phyloP scores from a whole-genome alignment of 352 stramenopile species.

The Pythium phragmitis region DNA sequence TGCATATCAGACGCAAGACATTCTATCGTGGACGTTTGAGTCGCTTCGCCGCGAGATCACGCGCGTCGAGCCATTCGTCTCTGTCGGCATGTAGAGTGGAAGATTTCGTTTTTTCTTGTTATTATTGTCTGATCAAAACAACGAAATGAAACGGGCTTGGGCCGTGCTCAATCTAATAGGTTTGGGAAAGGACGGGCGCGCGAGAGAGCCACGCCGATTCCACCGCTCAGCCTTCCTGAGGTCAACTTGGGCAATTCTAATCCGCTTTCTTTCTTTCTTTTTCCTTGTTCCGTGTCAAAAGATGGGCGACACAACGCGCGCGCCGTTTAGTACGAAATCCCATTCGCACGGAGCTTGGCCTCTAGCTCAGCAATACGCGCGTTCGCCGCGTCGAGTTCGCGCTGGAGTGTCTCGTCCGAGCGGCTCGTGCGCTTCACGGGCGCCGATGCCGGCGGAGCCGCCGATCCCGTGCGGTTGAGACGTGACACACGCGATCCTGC shows the following conservation, averaged over 20 bases:
- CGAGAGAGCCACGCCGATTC: constrained; percentile 17
- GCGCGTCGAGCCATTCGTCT: constrained; percentile 13
- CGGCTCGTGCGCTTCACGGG: constrained; percentile 30
- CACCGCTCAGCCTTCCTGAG: constrained; percentile 20
- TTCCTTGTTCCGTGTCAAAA: constrained; percentile 16
- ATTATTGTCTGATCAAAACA: constrained; percentile 24
- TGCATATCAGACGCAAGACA: constrained; percentile 89
- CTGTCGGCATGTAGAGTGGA: not conserved
- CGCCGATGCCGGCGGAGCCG: constrained; percentile 23
- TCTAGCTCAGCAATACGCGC: constrained; percentile 84
- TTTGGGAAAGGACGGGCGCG: constrained; percentile 16
- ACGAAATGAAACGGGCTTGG: constrained; percentile 20
- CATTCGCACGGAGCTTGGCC: constrained; percentile 71
- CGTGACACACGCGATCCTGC: constrained; percentile 27
- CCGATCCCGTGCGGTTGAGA: constrained; percentile 31
- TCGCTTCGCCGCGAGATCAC: constrained; percentile 40
- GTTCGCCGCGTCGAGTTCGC: constrained; percentile 77
- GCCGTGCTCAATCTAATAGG: constrained; percentile 36
- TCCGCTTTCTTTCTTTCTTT: constrained; percentile 17
- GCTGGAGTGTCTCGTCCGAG: constrained; percentile 50
- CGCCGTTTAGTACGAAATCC: constrained; percentile 73
- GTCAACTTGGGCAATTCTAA: constrained; percentile 33
- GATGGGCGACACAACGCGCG: constrained; percentile 5
- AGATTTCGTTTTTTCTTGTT: constrained; percentile 16
- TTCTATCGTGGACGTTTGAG: constrained; percentile 82